Percentiles rank a stretch among this genome's conserved stretches.
phyloP scores from a whole-genome alignment of 768 basidiomycete species.

The Rhizopogon vesiculosus region DNA sequence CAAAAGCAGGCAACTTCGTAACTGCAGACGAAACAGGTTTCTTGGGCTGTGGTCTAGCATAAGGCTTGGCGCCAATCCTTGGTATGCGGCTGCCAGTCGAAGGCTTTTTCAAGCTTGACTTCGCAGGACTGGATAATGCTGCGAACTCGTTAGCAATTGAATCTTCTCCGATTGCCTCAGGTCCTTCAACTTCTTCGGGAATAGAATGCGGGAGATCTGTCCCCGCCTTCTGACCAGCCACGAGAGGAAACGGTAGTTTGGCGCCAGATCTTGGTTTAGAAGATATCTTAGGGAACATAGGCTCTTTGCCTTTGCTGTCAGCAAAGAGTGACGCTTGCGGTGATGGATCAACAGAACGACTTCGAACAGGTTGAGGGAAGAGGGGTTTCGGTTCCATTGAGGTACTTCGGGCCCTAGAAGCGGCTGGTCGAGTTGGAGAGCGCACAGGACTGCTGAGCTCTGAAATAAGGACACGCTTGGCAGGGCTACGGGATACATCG shows the following conservation, averaged over 20 bases:
- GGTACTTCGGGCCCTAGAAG: slow-evolving; percentile 23
- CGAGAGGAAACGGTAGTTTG: slow-evolving; percentile 26
- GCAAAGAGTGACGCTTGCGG: slow-evolving; percentile 4
- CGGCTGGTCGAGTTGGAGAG: slow-evolving; percentile 13
- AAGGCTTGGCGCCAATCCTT: slow-evolving; percentile 55
- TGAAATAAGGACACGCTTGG: slow-evolving; percentile 27
- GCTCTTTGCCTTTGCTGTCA: slow-evolving; percentile 12
- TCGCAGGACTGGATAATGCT: slow-evolving; percentile 22
- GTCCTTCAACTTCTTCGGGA: slow-evolving; percentile 26
- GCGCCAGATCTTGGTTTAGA: slow-evolving; percentile 3
- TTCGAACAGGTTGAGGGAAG: slow-evolving; percentile 10
- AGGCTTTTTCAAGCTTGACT: slow-evolving; percentile 46
- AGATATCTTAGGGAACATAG: slow-evolving; percentile 15
- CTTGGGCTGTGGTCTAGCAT: slow-evolving; percentile 34
- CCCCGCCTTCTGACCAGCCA: slow-evolving; percentile 14
- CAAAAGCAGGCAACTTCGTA: background rate
- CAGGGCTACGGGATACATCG: slow-evolving; percentile 33
- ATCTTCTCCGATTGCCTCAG: slow-evolving; percentile 1
- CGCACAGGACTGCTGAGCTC: slow-evolving; percentile 26
- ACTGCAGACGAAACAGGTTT: background rate
- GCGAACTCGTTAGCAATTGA: slow-evolving; percentile 11
- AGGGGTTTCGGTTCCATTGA: slow-evolving; percentile 32
- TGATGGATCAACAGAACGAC: slow-evolving; percentile 26
- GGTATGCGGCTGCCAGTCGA: slow-evolving; percentile 53
- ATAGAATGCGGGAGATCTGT: slow-evolving; percentile 23